Percentiles rank a stretch among this genome's conserved stretches.
Conservation (phyloP, 2,329 filamentous ascomycete species). For the Ascochyta lentis region DNA sequence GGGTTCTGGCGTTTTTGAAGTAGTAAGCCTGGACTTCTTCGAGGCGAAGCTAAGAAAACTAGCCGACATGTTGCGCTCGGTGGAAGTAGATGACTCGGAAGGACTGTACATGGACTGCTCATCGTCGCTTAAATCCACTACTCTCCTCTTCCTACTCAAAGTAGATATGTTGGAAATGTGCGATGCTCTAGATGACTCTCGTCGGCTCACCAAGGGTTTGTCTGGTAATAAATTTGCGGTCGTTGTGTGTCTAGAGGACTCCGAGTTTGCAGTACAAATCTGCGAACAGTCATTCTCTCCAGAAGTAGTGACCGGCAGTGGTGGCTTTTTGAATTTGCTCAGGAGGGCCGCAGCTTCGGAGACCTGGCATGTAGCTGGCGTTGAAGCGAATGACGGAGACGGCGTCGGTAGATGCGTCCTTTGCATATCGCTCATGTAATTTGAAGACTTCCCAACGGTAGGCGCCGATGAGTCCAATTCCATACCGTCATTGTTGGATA, state of each 20-base stretch:
- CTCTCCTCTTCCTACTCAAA: slow-evolving; percentile 4
- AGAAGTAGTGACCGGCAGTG: background rate
- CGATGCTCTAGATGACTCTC: slow-evolving; percentile 5
- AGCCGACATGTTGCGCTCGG: background rate
- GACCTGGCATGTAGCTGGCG: background rate
- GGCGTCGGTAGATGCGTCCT: background rate
- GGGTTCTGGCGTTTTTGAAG: background rate
- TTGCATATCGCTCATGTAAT: background rate
- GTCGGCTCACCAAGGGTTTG: background rate
- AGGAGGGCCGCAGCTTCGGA: background rate
- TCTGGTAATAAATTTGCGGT: background rate
- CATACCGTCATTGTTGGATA: background rate
- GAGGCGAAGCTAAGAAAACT: background rate
- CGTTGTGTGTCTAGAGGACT: slow-evolving; percentile 6
- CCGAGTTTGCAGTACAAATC: background rate
- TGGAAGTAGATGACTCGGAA: background rate
- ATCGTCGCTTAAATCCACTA: slow-evolving; percentile 4
- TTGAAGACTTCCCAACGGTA: background rate
- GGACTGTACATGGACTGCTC: background rate
- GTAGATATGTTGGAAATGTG: background rate
- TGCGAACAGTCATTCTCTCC: too few species aligned
- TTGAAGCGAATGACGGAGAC: background rate
- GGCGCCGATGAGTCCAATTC: background rate
- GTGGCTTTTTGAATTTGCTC: slow-evolving; percentile 18
- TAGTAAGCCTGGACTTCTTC: background rate